Base-by-base conservation (phyloP, 495 filamentous ascomycete species). In the Tuber melanosporum region DNA sequence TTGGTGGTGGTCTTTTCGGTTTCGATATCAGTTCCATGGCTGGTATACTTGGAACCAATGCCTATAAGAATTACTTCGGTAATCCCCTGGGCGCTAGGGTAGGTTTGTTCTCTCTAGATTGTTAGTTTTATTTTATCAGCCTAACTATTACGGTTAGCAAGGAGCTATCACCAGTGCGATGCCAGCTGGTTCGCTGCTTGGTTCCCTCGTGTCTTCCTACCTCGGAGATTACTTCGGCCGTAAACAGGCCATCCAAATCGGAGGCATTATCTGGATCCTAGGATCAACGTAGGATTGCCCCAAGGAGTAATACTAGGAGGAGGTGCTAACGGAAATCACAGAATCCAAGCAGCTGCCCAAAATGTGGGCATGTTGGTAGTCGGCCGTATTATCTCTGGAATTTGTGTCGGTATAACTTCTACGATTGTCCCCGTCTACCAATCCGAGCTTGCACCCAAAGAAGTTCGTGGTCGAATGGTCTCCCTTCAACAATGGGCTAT, bases 381-480 rank as follows among this genome's bases (percentile, higher is more conserved):
- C 76, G 93, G 92, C 12, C 89, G 93, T 79, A 88, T 92, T 70
- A 86, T 94, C 62, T 87, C 89, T 75, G 93, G 93, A 72, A 78
- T 95, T 70, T 91, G 90, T 74, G 89, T 93, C 75, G 93, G 93
- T 77, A 92, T 93, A 73, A 89, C 89, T 19, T 93, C 92, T 5
- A 88, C 91, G 22, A 86, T 93, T 71, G 91, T 92, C 46, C 93
- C 93, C 8, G 90, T 94, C 39, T 95, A 95, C 81, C 90, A 92
- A 74, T 88, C 92, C 49, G 93, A 95, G 83, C 88, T 94, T 74
- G 88, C 92, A 8, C 92, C 91, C 26, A 91, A 92, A 77, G 91
- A 92, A 76, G 93, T 92, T 79, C 90, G 93, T 75, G 93, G 93
- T 46, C 88, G 92, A 26, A 87, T 95, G 39, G 91, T 95, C 19